These are phyloP conservation scores for Acacia acuminata DNA, from an alignment of 306 rosid species.

Conservation along the genomic window DNA sequence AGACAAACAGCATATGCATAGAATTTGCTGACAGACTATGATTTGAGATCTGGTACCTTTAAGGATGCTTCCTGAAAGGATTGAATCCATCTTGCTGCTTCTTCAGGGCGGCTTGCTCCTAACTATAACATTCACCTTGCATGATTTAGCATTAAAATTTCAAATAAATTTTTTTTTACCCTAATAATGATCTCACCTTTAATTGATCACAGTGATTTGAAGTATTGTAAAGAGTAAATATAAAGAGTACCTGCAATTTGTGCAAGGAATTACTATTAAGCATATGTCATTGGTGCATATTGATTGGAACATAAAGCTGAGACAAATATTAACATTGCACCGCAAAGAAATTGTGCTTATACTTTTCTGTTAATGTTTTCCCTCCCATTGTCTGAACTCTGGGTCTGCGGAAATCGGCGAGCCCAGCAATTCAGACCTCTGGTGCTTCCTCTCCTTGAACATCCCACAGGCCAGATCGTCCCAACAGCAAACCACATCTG, in stretches of 20 bases:
- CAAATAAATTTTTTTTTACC: slow-evolving; percentile 9
- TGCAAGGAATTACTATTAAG: slow-evolving; percentile 22
- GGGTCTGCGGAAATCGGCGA: no score
- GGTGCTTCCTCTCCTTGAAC: no score
- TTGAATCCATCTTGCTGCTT: slow-evolving; percentile 94
- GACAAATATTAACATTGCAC: not conserved
- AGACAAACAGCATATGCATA: slow-evolving; percentile 3
- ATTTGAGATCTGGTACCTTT: slow-evolving; percentile 55
- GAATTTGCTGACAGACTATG: no score
- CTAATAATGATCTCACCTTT: slow-evolving; percentile 57
- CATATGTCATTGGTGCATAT: not conserved
- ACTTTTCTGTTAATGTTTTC: slow-evolving; percentile 86
- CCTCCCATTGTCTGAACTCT: slow-evolving; percentile 68
- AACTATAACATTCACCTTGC: slow-evolving; percentile 48
- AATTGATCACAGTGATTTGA: slow-evolving; percentile 79
- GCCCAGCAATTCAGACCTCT: no score
- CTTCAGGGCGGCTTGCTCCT: slow-evolving; percentile 96
- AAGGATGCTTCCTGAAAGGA: slow-evolving; percentile 73
- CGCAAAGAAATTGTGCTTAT: slow-evolving; percentile 24
- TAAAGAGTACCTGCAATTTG: slow-evolving; percentile 69
- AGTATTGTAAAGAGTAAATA: slow-evolving; percentile 78
- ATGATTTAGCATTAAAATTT: slow-evolving; percentile 13
- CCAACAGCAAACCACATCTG: no score
- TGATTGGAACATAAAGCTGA: slow-evolving; percentile 27
- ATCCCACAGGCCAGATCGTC: no score